A percentile compares a stretch with the other conserved stretches of the same genome.
phyloP scores from a whole-genome alignment of 2,329 filamentous ascomycete species.

The Fusarium veterinarium region DNA sequence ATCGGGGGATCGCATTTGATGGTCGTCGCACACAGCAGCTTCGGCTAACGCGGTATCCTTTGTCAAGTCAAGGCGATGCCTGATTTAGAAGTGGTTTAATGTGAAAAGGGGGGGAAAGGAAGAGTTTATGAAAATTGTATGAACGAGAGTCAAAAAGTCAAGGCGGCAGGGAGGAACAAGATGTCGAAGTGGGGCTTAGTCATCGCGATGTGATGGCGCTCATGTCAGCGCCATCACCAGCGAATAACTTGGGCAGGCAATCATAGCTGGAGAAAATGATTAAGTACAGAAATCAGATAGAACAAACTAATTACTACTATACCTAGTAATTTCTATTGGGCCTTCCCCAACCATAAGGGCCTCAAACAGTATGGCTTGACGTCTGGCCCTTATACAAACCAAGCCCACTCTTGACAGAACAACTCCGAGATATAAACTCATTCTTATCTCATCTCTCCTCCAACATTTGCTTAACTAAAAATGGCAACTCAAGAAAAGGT shows the following conservation, averaged over 20 bases:
- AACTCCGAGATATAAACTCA: background rate
- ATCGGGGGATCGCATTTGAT: constrained; percentile 49
- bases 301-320: background rate
- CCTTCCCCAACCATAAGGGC: background rate
- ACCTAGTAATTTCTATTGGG: background rate
- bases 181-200: constrained; percentile 29
- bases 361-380: background rate
- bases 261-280: background rate
- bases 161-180: background rate
- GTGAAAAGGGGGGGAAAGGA: background rate
- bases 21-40: constrained; percentile 59
- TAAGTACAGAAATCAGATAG: no score
- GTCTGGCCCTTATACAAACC: background rate
- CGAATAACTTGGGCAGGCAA: background rate
- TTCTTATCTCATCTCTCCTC: background rate
- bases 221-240: background rate
- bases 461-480: background rate
- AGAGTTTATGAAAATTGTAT: constrained; percentile 1
- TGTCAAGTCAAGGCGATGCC: background rate
- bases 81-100: background rate
- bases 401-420: constrained; percentile 14
- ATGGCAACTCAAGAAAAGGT: constrained; percentile 27
- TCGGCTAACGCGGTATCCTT: constrained; percentile 25
- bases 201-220: constrained; percentile 4
- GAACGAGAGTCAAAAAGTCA: constrained; percentile 6